phyloP scores from a whole-genome alignment of 257 asterid species.

The Ajuga chamaepitys region DNA sequence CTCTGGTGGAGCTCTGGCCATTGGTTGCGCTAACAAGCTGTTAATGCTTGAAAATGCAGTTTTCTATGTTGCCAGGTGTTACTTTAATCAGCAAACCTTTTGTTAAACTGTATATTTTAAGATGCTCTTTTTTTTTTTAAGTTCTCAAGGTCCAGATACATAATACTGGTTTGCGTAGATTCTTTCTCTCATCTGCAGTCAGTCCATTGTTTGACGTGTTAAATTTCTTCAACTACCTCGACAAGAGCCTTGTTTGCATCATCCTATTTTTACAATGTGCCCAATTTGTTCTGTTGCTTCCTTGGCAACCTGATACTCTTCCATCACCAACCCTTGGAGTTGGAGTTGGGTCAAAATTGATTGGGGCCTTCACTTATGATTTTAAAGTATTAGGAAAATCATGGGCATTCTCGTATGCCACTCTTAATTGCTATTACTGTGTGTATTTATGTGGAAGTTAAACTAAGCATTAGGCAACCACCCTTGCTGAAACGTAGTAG shows the following conservation, averaged over 20 bases:
- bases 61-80: conserved; percentile 91
- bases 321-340: background rate
- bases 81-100: conserved; percentile 8
- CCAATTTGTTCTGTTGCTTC: background rate
- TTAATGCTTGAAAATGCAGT: conserved; percentile 94
- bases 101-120: background rate
- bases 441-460: too few species aligned
- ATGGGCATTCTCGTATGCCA: background rate
- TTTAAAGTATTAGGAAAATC: background rate
- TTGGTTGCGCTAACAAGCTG: conserved; percentile 87
- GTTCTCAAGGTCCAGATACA: background rate
- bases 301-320: background rate
- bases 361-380: background rate
- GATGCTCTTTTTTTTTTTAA: background rate
- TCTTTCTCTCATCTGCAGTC: background rate
- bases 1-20: conserved; percentile 97
- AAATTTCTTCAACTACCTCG: too few species aligned
- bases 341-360: background rate
- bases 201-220: too few species aligned
- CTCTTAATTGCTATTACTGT: background rate
- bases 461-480: too few species aligned
- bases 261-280: background rate
- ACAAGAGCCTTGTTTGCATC: background rate
- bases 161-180: background rate
- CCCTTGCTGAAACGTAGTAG: background rate